Base-by-base conservation (phyloP, 2,329 filamentous ascomycete genomes). In the Cordyceps pruinosa region DNA sequence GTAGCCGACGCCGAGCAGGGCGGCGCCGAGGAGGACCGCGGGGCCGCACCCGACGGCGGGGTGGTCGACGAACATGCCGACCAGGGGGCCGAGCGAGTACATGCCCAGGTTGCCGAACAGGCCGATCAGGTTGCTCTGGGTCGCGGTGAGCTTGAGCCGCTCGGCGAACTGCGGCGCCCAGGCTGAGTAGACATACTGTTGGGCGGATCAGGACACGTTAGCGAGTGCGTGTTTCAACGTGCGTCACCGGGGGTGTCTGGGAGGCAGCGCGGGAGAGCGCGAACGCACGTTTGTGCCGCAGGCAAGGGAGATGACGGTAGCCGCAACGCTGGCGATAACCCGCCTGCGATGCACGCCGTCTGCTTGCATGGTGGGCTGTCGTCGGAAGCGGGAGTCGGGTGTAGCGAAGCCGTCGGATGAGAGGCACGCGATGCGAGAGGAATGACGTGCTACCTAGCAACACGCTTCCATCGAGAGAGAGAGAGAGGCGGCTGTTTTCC, bases 151-250 rank as follows among this genome's bases (percentile, higher is more conserved):
- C 69, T 88, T 85, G 65, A 99, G 79, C 64, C 83, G 86, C 66
- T 95, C 86, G 50, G 92, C 91, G 69, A 97, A 97, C 73, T 97
- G 92, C 21, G 94, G 94, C 15, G 90, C 91, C 92, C 94, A 99
- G 73, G 93, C 93, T 56, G 91, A 97, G 74, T 97, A 99, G 68
- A 92, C 93, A 83, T 99, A 97, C 90, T 97, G 68, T 50, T 52
- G n/a, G 17, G 35, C 13, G 17, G 26, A 32, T 21, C n/a, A 13
- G 5, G 39, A 8, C 15, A 25, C 4, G 41, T 54, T 28, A 56
- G 53, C 44, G 26, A 28, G 59, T 44, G 13, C 34, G 49, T 39
- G 48, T 41, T 53, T 44, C 45, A 46, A 34, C 17, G 7, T 35
- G 44, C 19, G 45, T 48, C 45, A 48, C 44, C 15, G 32, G 19